Evolutionary conservation across 108 stramenopile genomes (phyloP).

Genomic region (Heterococcus sp.): DNA sequence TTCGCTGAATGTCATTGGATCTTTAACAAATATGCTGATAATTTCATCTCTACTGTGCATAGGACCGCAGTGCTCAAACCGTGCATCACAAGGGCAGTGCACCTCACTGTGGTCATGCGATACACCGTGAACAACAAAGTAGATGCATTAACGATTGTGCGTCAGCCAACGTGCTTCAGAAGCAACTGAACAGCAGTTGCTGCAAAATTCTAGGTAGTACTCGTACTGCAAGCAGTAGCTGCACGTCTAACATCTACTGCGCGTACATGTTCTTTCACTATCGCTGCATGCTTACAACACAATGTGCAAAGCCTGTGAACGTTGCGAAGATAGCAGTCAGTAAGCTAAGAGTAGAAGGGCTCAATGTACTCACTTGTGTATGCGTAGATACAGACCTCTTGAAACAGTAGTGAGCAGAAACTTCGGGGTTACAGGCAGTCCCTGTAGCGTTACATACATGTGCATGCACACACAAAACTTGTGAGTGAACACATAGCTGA

Average conservation of each 20-base stretch:
- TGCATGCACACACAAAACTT: neutral
- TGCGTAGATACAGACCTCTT: neutral
- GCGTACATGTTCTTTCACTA: no score
- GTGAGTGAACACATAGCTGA: neutral
- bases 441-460: neutral
- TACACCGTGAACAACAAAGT: no score
- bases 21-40: slow-evolving; percentile 28
- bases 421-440: slow-evolving; percentile 25
- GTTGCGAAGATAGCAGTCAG: no score
- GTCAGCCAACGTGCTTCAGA: no score
- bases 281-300: no score
- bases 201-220: no score
- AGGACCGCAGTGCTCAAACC: slow-evolving; percentile 18
- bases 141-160: no score
- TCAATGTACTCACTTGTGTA: neutral
- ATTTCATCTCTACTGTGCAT: slow-evolving; percentile 47
- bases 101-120: slow-evolving; percentile 25
- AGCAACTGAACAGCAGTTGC: no score
- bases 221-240: no score
- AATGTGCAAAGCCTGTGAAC: no score
- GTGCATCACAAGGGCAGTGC: slow-evolving; percentile 28
- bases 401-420: slow-evolving; percentile 23
- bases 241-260: no score
- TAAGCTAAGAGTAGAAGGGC: no score
- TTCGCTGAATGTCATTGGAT: slow-evolving; percentile 18